These are phyloP conservation scores for Sordariomycetes sp. DNA, from an alignment of 2,329 filamentous ascomycete species.

Conservation along the genomic window DNA sequence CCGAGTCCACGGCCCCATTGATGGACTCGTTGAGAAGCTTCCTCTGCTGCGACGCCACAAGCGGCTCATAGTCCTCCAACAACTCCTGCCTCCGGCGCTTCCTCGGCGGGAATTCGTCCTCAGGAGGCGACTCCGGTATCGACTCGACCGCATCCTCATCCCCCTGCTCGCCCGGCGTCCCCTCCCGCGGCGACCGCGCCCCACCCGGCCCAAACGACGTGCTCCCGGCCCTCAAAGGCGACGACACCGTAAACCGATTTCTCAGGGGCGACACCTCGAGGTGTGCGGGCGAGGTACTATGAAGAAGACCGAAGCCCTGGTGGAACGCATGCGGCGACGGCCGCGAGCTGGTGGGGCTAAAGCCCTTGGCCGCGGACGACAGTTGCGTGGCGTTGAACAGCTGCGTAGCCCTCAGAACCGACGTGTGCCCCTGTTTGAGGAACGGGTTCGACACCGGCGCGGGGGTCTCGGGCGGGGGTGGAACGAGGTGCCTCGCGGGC, in stretches of 20 bases:
- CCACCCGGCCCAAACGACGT: neutral
- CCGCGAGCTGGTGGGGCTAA: constrained; percentile 43
- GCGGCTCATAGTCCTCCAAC: constrained; percentile 27
- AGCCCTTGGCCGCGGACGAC: constrained; percentile 32
- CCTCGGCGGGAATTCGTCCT: constrained; percentile 28
- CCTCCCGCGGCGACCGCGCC: neutral
- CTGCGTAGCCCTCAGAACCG: constrained; percentile 22
- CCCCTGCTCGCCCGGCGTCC: neutral
- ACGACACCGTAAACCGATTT: constrained; percentile 30
- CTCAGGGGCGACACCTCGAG: constrained; percentile 35
- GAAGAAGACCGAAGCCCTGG: neutral
- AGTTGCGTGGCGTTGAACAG: constrained; percentile 41
- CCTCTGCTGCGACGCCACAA: constrained; percentile 31
- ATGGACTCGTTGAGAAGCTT: constrained; percentile 9
- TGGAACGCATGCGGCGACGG: constrained; percentile 28
- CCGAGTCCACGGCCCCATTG: neutral
- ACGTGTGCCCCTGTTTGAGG: constrained; percentile 3
- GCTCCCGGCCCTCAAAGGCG: constrained; percentile 15
- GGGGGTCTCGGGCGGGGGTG: constrained; percentile 35
- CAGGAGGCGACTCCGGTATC: constrained; percentile 21
- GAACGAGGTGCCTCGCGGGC: constrained; percentile 14
- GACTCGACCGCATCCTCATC: neutral
- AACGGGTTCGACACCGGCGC: constrained; percentile 34
- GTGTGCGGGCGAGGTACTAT: constrained; percentile 1
- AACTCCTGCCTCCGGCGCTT: constrained; percentile 16